These are phyloP conservation scores for Persicaria tinctoria DNA, from an alignment of 148 eudicot species.

Conservation along the genomic window DNA sequence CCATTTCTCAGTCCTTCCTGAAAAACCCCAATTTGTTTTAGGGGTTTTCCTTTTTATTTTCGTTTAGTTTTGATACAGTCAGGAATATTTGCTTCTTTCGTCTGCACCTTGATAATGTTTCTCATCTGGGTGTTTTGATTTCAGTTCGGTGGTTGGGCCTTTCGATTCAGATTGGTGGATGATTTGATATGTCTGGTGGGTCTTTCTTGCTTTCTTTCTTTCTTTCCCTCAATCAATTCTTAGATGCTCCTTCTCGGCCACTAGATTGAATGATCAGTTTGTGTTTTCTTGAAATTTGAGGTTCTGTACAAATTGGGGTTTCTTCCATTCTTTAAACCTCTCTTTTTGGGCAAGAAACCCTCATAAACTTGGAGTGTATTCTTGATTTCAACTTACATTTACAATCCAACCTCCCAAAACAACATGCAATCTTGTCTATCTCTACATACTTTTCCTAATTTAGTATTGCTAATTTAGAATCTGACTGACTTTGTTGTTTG, in stretches of 20 bases:
- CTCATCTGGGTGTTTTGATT: slow-evolving; percentile 10
- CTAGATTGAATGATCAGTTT: neutral
- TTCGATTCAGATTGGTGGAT: slow-evolving; percentile 12
- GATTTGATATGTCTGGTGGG: slow-evolving; percentile 2
- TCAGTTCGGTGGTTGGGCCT: slow-evolving; percentile 9
- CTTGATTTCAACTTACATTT: neutral
- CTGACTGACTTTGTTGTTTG: neutral
- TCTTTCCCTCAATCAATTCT: neutral
- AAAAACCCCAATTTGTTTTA: too few relatives aligned
- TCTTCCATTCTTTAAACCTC: neutral
- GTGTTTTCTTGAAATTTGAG: slow-evolving; percentile 1
- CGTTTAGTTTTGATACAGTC: neutral
- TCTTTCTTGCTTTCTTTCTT: neutral
- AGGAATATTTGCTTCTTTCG: neutral
- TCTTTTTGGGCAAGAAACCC: neutral
- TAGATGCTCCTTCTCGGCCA: neutral
- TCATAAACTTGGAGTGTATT: neutral
- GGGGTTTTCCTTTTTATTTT: neutral
- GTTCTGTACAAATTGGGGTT: neutral
- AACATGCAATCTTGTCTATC: neutral
- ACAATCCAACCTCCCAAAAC: neutral
- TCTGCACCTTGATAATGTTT: slow-evolving; percentile 6
- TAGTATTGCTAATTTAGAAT: neutral
- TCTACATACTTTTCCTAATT: too few relatives aligned
- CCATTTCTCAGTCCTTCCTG: neutral